These are phyloP conservation scores for Lasiodiplodia gonubiensis DNA, from an alignment of 2,329 filamentous ascomycete genomes.

Conservation along the genomic window DNA sequence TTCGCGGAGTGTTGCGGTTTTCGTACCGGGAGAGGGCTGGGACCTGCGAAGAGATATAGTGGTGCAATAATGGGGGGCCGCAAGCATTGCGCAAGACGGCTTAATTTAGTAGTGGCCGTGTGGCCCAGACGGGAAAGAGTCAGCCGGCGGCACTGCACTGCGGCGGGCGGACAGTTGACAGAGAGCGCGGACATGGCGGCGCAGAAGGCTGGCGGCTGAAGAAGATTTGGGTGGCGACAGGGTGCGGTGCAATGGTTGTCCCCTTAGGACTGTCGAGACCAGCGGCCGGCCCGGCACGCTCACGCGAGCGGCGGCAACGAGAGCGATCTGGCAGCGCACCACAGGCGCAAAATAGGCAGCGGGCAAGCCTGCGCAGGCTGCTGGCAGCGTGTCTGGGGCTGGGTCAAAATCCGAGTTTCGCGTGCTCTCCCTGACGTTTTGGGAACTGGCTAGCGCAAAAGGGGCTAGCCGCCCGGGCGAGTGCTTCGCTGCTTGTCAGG, in stretches of 20 bases:
- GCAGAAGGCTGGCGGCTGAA: slow-evolving; percentile 10
- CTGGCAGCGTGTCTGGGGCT: slow-evolving; percentile 1
- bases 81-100: not conserved
- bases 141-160: not conserved
- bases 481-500: slow-evolving; percentile 22
- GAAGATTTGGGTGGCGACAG: slow-evolving; percentile 21
- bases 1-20: not conserved
- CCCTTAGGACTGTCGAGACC: slow-evolving; percentile 9
- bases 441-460: slow-evolving; percentile 25
- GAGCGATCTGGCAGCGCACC: not conserved
- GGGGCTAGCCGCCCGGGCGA: slow-evolving; percentile 15
- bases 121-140: not conserved
- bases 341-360: not conserved
- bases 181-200: not conserved
- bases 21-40: not conserved
- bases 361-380: not conserved
- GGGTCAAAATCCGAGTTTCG: slow-evolving; percentile 21
- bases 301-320: not conserved
- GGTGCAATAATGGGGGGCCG: not conserved
- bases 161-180: not conserved
- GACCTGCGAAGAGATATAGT: slow-evolving; percentile 1
- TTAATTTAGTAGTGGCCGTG: not conserved
- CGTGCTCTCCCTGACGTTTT: slow-evolving; percentile 25
- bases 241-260: slow-evolving; percentile 18
- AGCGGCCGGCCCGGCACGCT: not conserved